Evolutionary conservation across 2,329 filamentous ascomycete genomes (phyloP).

Genomic region (Epichloe coenophiala): DNA sequence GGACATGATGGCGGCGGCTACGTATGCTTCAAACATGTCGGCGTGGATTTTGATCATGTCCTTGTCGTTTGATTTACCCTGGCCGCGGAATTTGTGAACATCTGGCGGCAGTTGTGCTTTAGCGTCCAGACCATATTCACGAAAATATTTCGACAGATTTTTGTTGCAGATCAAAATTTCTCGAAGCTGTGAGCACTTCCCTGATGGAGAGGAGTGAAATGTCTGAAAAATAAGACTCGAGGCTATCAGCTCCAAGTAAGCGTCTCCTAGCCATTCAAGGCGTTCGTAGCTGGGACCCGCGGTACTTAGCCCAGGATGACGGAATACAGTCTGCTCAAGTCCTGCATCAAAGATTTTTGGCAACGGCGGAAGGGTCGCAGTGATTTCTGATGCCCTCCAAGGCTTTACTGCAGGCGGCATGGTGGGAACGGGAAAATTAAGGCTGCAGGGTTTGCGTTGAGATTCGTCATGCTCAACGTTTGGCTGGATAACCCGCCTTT

Average conservation of each 20-base stretch:
- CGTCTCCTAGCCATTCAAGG: conserved; percentile 81
- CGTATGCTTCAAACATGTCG: conserved; percentile 84
- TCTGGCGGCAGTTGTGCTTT: conserved; percentile 43
- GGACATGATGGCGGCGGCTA: conserved; percentile 63
- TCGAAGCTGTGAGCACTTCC: conserved; percentile 60
- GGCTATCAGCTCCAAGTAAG: conserved; percentile 67
- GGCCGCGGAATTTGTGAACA: conserved; percentile 17
- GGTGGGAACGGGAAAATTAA: conserved; percentile 2
- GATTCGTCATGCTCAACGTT: not conserved
- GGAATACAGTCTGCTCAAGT: conserved; percentile 52
- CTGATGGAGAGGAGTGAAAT: conserved; percentile 51
- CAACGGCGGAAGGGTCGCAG: conserved; percentile 37
- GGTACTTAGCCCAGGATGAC: conserved; percentile 39
- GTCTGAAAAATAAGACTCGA: conserved; percentile 62
- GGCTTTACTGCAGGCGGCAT: conserved; percentile 20
- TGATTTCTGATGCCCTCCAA: conserved; percentile 39
- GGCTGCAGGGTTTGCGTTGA: not conserved
- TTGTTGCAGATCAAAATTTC: conserved; percentile 72
- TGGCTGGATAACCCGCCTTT: conserved; percentile 3
- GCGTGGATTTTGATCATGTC: conserved; percentile 60
- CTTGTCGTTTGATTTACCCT: conserved; percentile 27
- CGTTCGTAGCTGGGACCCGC: conserved; percentile 50
- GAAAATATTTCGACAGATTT: conserved; percentile 57
- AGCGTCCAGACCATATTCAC: conserved; percentile 56
- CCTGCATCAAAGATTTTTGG: conserved; percentile 45